Conservation (phyloP, 345 rosid species). For the Arabidopsis thaliana region DNA sequence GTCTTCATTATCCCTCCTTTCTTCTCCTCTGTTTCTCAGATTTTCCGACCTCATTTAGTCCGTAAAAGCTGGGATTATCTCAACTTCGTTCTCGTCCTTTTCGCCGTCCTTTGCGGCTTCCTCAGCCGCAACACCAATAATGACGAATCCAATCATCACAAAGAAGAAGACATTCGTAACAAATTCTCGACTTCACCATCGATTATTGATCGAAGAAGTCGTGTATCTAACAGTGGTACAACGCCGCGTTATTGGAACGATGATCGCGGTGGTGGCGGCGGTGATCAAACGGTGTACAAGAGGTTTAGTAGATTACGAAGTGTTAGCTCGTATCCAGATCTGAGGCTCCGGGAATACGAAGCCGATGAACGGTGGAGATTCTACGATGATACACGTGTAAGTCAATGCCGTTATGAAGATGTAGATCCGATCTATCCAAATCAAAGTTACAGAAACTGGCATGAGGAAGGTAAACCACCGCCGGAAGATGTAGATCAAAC, state of each 20-base stretch:
- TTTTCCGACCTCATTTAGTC: constrained; percentile 62
- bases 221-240: constrained; percentile 41
- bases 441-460: constrained; percentile 33
- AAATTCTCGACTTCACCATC: constrained; percentile 40
- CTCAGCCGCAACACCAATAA: constrained; percentile 52
- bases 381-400: constrained; percentile 71
- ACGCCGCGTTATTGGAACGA: constrained; percentile 58
- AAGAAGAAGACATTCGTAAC: constrained; percentile 5
- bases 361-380: constrained; percentile 65
- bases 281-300: constrained; percentile 51
- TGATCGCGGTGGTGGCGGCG: constrained; percentile 26
- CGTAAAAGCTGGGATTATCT: constrained; percentile 82
- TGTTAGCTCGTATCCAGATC: constrained; percentile 85
- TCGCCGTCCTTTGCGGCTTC: constrained; percentile 83
- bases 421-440: constrained; percentile 40
- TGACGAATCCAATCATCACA: constrained; percentile 35
- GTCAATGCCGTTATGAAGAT: constrained; percentile 45
- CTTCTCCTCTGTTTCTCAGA: constrained; percentile 57
- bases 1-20: constrained; percentile 61
- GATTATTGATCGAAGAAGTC: constrained; percentile 40
- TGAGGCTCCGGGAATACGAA: constrained; percentile 49
- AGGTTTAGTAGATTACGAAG: constrained; percentile 59
- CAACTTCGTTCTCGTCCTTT: constrained; percentile 70
- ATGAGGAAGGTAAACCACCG: constrained; percentile 27
- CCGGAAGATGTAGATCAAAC: constrained; percentile 17